phyloP scores from a whole-genome alignment of 441 rosid genomes.

The Bruguiera hainesii region DNA sequence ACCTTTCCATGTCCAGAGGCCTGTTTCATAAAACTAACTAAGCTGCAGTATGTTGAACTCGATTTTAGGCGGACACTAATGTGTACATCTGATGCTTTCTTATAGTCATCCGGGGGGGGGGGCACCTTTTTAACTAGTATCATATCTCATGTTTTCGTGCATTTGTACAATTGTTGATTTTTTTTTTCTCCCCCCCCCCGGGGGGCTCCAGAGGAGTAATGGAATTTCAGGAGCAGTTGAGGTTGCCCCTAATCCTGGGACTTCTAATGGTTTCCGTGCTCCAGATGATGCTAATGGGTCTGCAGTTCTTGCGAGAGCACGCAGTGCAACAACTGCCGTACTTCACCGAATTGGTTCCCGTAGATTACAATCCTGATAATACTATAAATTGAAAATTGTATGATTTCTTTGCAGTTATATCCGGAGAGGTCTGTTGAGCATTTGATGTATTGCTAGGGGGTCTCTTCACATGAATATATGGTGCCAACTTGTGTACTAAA shows the following conservation, averaged over 20 bases:
- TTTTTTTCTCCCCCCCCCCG: not conserved
- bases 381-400: not conserved
- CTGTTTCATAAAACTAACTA: too few species aligned
- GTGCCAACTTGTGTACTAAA: slow-evolving; percentile 20
- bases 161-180: slow-evolving; percentile 7
- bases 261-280: slow-evolving; percentile 25
- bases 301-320: slow-evolving; percentile 45
- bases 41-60: too few species aligned
- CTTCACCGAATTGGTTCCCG: slow-evolving; percentile 32
- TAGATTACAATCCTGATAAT: slow-evolving; percentile 26
- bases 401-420: slow-evolving; percentile 6
- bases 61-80: too few species aligned
- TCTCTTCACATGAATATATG: slow-evolving; percentile 6
- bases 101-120: too few species aligned
- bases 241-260: slow-evolving; percentile 27
- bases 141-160: not conserved
- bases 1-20: too few species aligned
- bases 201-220: slow-evolving; percentile 36
- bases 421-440: slow-evolving; percentile 1
- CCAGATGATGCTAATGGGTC: slow-evolving; percentile 29
- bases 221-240: slow-evolving; percentile 29
- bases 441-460: not conserved
- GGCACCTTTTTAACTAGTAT: too few species aligned
- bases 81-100: too few species aligned
- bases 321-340: slow-evolving; percentile 44